phyloP scores from a whole-genome alignment of 768 basidiomycete species.

The Suillus occidentalis region DNA sequence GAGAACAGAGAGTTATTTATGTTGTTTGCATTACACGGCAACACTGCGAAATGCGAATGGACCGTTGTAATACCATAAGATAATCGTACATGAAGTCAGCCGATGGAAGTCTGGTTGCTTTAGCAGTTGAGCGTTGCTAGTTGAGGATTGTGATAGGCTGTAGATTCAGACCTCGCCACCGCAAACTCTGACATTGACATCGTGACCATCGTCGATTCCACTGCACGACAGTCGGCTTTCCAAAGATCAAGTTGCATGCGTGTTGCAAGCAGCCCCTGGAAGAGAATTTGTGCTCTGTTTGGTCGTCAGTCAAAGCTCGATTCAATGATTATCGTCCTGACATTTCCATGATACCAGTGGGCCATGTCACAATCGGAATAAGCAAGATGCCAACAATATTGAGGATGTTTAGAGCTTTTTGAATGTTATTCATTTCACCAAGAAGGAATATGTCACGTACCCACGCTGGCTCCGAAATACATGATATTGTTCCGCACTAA shows the following conservation, averaged over 20 bases:
- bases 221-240: background rate
- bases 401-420: background rate
- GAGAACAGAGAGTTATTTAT: too few relatives aligned
- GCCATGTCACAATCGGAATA: background rate
- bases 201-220: background rate
- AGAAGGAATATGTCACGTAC: background rate
- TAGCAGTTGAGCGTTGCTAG: background rate
- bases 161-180: background rate
- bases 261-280: background rate
- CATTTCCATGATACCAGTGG: background rate
- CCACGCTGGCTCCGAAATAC: conserved; percentile 1
- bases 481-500: background rate
- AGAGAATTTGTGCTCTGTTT: background rate
- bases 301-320: background rate
- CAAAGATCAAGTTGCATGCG: conserved; percentile 4
- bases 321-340: background rate
- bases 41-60: background rate
- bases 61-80: background rate
- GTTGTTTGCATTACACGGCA: too few relatives aligned
- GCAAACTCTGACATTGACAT: background rate
- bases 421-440: background rate
- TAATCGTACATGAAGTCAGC: background rate
- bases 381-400: background rate
- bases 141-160: background rate
- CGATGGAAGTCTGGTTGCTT: background rate